Evolutionary conservation across 148 eudicot species (phyloP).

Genomic region (Silene latifolia): DNA sequence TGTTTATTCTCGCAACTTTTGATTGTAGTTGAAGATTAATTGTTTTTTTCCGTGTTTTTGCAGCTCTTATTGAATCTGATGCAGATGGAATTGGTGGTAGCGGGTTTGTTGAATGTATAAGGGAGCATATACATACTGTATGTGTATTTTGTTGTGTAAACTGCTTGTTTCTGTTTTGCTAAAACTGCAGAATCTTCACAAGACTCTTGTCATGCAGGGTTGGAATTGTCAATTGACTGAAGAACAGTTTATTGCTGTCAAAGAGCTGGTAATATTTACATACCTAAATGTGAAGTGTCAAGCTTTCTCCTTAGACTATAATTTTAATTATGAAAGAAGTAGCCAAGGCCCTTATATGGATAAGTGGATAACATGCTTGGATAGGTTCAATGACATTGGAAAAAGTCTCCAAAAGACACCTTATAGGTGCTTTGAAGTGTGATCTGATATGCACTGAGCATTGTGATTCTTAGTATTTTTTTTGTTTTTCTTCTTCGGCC

Average conservation of each 20-base stretch:
- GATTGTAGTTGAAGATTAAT: constrained; percentile 11
- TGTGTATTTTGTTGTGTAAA: constrained; percentile 29
- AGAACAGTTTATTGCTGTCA: constrained; percentile 99
- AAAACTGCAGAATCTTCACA: constrained; percentile 5
- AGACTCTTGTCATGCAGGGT: constrained; percentile 49
- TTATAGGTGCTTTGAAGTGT: not conserved
- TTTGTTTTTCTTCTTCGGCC: not conserved
- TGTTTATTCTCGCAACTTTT: constrained; percentile 3
- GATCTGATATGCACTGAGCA: not conserved
- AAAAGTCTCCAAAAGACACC: not conserved
- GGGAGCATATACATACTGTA: constrained; percentile 97
- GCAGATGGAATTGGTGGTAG: constrained; percentile 99
- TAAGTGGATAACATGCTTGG: not conserved
- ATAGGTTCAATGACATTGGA: not conserved
- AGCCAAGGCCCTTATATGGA: not conserved
- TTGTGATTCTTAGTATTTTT: not conserved
- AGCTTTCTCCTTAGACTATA: not conserved
- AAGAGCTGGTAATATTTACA: constrained; percentile 65
- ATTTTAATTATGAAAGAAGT: not conserved
- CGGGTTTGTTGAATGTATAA: constrained; percentile 97
- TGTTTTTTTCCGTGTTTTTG: constrained; percentile 22
- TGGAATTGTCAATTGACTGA: constrained; percentile 89
- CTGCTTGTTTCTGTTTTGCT: constrained; percentile 10
- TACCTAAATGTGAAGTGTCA: not conserved
- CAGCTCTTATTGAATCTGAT: constrained; percentile 98